Percentiles rank a stretch among this genome's conserved stretches.
Evolutionary conservation across 306 rosid genomes (phyloP).

Genomic region (Astragalus membranaceus): DNA sequence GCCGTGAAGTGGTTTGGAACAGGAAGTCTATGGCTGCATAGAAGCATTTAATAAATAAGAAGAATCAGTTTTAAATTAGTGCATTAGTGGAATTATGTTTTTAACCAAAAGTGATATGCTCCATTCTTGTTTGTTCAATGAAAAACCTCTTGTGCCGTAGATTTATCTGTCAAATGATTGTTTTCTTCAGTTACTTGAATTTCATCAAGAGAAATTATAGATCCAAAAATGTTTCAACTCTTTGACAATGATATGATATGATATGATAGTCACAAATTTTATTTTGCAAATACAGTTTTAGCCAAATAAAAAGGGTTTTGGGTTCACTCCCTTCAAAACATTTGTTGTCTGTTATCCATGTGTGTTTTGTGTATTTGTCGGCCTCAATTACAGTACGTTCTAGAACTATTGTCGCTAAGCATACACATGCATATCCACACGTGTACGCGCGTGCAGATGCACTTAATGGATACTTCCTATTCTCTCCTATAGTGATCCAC

Average conservation of each 20-base stretch:
- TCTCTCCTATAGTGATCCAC: not conserved
- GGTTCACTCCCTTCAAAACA: not conserved
- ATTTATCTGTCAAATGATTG: not conserved
- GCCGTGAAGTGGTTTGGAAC: not conserved
- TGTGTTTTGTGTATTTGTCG: slow-evolving; percentile 14
- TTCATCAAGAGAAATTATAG: not conserved
- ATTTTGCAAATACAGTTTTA: not conserved
- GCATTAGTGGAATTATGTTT: not conserved
- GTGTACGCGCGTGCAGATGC: not conserved
- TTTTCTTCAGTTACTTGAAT: not conserved
- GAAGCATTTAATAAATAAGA: too few species aligned
- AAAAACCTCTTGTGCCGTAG: not conserved
- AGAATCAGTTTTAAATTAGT: not conserved
- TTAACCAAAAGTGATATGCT: not conserved
- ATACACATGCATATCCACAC: not conserved
- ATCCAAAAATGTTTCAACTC: not conserved
- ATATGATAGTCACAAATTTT: not conserved
- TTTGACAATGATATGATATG: not conserved
- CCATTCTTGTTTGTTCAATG: not conserved
- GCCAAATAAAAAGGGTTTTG: not conserved
- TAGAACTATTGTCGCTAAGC: not conserved
- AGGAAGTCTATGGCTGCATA: not conserved
- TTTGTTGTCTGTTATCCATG: slow-evolving; percentile 8
- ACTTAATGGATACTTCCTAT: not conserved
- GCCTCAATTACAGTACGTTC: not conserved